These are phyloP conservation scores for Solanum verrucosum DNA, from an alignment of 257 asterid species.

Conservation along the genomic window DNA sequence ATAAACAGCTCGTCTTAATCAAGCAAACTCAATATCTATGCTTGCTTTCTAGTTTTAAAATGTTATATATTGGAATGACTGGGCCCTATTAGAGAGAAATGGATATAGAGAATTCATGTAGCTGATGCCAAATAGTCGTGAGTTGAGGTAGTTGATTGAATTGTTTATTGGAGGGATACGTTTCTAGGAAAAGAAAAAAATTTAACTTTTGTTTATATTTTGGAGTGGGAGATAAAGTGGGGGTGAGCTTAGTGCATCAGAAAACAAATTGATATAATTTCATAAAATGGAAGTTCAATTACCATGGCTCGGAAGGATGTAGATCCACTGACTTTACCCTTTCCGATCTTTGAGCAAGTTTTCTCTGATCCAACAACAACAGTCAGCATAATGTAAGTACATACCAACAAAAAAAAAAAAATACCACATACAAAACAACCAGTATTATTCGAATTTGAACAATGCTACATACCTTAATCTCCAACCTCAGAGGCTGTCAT, in stretches of 20 bases:
- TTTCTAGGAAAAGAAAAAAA: background rate
- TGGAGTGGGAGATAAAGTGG: background rate
- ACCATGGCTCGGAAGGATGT: conserved; percentile 47
- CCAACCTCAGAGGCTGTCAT: conserved; percentile 38
- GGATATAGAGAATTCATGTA: background rate
- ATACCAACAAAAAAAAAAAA: background rate
- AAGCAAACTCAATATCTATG: background rate
- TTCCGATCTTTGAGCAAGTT: conserved; percentile 43
- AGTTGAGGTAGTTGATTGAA: background rate
- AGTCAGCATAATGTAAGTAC: background rate
- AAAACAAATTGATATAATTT: background rate
- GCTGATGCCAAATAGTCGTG: background rate
- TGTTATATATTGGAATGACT: background rate
- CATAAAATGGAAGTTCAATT: background rate
- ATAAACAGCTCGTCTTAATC: background rate
- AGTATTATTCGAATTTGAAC: background rate
- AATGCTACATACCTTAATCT: conserved; percentile 27
- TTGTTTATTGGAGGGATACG: background rate
- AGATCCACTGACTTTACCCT: conserved; percentile 43
- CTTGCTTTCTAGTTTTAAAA: background rate
- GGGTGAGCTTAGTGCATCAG: background rate
- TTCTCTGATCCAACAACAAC: conserved; percentile 34
- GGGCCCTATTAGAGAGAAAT: background rate
- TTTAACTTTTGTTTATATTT: background rate
- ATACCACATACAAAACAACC: background rate